Evolutionary conservation across 202 grass and related monocot genomes (phyloP).

Genomic region (Zoysia matrella): DNA sequence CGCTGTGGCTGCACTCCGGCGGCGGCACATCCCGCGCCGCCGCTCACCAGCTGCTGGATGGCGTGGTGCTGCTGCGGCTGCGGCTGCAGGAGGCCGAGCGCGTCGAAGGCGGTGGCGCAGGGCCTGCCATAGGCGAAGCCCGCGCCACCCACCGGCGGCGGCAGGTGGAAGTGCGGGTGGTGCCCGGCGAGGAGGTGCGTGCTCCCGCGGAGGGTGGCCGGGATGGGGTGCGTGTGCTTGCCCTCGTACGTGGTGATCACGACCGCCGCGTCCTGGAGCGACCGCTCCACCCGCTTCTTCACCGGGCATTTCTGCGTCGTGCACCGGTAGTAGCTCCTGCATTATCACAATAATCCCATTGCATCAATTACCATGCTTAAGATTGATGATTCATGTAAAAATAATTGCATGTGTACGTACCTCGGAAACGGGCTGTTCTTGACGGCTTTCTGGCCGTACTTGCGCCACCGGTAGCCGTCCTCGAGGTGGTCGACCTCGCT

Average conservation of each 20-base stretch:
- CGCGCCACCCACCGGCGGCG: background rate
- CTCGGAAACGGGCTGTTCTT: slow-evolving; percentile 88
- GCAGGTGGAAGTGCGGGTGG: slow-evolving; percentile 45
- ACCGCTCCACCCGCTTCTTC: slow-evolving; percentile 97
- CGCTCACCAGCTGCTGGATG: slow-evolving; percentile 22
- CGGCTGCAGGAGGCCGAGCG: slow-evolving; percentile 44
- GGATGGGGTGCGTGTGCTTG: slow-evolving; percentile 87
- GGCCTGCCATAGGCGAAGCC: background rate
- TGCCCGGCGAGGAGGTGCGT: slow-evolving; percentile 58
- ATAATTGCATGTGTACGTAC: background rate
- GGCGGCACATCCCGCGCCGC: background rate
- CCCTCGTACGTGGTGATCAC: slow-evolving; percentile 97
- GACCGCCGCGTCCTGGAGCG: slow-evolving; percentile 70
- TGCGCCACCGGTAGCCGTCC: slow-evolving; percentile 93
- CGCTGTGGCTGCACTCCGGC: too few relatives aligned
- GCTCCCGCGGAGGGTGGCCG: slow-evolving; percentile 69
- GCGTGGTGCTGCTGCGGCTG: slow-evolving; percentile 11
- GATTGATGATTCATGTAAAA: background rate
- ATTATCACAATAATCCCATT: background rate
- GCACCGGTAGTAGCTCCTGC: slow-evolving; percentile 96
- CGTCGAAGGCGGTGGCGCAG: slow-evolving; percentile 28
- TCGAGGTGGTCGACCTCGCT: slow-evolving; percentile 91
- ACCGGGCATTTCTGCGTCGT: slow-evolving; percentile 92
- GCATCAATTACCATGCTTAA: too few relatives aligned
- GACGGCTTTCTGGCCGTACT: slow-evolving; percentile 95